Percentiles rank a stretch among this genome's conserved stretches.
These are phyloP conservation scores for Wickerhamiella occidentalis DNA, from an alignment of 805 yeast genomes.

Conservation along the genomic window DNA sequence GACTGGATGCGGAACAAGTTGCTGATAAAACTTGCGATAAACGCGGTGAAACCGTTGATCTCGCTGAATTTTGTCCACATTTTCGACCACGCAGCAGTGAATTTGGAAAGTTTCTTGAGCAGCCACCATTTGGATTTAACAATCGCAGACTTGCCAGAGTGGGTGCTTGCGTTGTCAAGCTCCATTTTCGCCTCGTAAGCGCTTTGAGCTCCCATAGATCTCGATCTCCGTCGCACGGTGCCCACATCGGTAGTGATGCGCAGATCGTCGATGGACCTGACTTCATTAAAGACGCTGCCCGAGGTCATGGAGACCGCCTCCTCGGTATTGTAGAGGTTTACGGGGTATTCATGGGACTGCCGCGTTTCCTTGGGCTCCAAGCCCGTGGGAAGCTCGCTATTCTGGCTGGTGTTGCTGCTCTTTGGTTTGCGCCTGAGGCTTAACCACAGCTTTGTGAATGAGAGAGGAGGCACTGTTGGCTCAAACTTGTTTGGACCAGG, in stretches of 20 bases:
- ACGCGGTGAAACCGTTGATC: slow-evolving; percentile 13
- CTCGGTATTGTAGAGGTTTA: not conserved
- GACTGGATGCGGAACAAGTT: slow-evolving; percentile 52
- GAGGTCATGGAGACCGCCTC: not conserved
- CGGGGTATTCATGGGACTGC: not conserved
- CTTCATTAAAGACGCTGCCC: slow-evolving; percentile 1
- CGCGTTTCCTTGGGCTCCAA: not conserved
- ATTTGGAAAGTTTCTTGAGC: not conserved
- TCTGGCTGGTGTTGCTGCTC: no score
- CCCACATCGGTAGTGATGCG: slow-evolving; percentile 9
- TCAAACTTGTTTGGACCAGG: slow-evolving; percentile 19
- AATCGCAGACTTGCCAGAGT: not conserved
- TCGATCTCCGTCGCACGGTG: not conserved
- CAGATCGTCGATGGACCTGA: not conserved
- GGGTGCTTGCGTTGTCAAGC: not conserved
- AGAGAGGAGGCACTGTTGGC: slow-evolving; percentile 20
- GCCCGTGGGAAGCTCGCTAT: not conserved
- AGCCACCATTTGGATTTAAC: not conserved
- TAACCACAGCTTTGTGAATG: slow-evolving; percentile 5
- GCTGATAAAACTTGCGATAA: slow-evolving; percentile 34
- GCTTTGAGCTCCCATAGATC: not conserved
- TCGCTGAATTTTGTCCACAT: slow-evolving; percentile 17
- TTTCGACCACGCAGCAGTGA: not conserved
- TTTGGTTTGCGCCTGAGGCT: no score
- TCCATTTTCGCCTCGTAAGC: not conserved